These are phyloP conservation scores for Lodderomyces theae DNA, from an alignment of 1,139 yeast species.

Conservation along the genomic window DNA sequence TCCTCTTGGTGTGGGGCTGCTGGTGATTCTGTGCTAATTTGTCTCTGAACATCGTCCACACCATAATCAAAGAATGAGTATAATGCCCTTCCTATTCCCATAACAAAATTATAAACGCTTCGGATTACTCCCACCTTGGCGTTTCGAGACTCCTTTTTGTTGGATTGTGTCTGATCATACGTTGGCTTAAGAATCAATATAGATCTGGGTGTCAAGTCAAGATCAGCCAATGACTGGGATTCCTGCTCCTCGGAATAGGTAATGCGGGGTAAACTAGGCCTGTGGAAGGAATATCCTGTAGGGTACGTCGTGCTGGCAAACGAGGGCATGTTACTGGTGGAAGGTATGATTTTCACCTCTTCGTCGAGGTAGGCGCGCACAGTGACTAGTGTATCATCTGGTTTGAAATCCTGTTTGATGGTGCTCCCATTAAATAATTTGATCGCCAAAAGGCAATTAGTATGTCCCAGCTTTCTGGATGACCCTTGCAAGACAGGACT, in stretches of 20 bases:
- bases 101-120: slow-evolving; percentile 16
- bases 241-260: slow-evolving; percentile 54
- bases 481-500: neutral
- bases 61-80: slow-evolving; percentile 46
- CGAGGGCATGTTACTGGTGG: slow-evolving; percentile 30
- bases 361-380: slow-evolving; percentile 65
- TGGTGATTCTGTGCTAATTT: neutral
- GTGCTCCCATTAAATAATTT: slow-evolving; percentile 56
- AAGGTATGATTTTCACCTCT: slow-evolving; percentile 32
- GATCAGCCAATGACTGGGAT: slow-evolving; percentile 39
- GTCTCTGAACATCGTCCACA: slow-evolving; percentile 18
- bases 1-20: slow-evolving; percentile 1
- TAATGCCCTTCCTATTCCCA: slow-evolving; percentile 28
- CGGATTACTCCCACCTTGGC: slow-evolving; percentile 18
- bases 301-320: slow-evolving; percentile 38
- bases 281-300: slow-evolving; percentile 36
- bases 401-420: slow-evolving; percentile 40
- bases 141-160: slow-evolving; percentile 13
- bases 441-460: slow-evolving; percentile 44
- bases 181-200: slow-evolving; percentile 63
- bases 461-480: neutral
- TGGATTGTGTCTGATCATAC: slow-evolving; percentile 25
- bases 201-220: slow-evolving; percentile 63
- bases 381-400: slow-evolving; percentile 43
- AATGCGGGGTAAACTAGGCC: slow-evolving; percentile 35